Percentiles rank a stretch among this genome's conserved stretches.
Conservation (phyloP, 2,329 filamentous ascomycete species). For the Curvularia eragrostidis region DNA sequence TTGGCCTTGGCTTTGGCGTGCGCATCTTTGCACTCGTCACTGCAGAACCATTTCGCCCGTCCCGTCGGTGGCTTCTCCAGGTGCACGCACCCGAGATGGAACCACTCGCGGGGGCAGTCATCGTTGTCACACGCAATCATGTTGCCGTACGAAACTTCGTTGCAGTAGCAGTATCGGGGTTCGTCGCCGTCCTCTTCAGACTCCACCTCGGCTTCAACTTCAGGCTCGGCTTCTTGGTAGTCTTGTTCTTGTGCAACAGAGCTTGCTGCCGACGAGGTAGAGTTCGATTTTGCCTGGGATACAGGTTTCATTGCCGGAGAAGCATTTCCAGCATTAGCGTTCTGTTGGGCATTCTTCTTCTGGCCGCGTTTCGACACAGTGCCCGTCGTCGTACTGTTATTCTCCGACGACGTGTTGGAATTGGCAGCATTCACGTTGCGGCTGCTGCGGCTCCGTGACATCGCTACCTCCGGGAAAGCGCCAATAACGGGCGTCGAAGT, state of each 20-base stretch:
- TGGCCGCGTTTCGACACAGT: conserved; percentile 45
- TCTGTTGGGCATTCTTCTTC: conserved; percentile 43
- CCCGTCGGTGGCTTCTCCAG: conserved; percentile 64
- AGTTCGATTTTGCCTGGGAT: conserved; percentile 36
- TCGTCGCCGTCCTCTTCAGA: conserved; percentile 55
- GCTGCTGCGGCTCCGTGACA: conserved; percentile 53
- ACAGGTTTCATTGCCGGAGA: conserved; percentile 38
- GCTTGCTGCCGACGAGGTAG: conserved; percentile 43
- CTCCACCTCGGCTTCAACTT: conserved; percentile 43
- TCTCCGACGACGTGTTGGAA: conserved; percentile 48
- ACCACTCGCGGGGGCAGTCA: conserved; percentile 69
- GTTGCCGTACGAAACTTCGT: conserved; percentile 68
- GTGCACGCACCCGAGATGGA: conserved; percentile 70
- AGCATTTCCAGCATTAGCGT: conserved; percentile 26
- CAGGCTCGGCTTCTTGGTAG: conserved; percentile 37
- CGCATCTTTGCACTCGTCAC: conserved; percentile 48
- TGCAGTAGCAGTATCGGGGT: conserved; percentile 70
- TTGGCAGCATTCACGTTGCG: conserved; percentile 49
- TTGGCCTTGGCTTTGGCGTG: conserved; percentile 41
- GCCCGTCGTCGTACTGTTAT: conserved; percentile 46
- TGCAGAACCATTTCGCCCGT: conserved; percentile 51
- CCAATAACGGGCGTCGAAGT: conserved; percentile 57
- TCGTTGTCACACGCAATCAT: conserved; percentile 74
- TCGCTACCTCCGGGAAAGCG: conserved; percentile 51
- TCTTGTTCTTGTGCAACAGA: conserved; percentile 44